Percentiles rank a stretch among this genome's conserved stretches.
Conservation (phyloP, 2,329 filamentous ascomycete genomes). For the Arthrobotrys entomopaga region DNA sequence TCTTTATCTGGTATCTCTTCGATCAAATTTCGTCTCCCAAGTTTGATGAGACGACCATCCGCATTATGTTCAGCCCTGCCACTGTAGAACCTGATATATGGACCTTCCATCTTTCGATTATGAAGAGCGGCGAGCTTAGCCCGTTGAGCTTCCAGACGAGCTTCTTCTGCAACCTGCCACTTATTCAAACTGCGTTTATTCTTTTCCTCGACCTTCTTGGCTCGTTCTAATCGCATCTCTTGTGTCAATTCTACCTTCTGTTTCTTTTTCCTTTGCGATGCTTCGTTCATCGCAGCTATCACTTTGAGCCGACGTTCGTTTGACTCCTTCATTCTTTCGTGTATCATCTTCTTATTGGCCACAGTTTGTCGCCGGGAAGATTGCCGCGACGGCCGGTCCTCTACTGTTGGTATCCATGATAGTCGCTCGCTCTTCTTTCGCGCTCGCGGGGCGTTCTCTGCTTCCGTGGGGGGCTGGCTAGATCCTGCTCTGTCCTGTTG, state of each 20-base stretch:
- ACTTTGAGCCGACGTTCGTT: conserved; percentile 61
- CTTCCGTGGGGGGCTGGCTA: conserved; percentile 1
- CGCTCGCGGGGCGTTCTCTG: conserved; percentile 56
- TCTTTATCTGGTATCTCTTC: conserved; percentile 55
- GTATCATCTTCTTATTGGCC: conserved; percentile 52
- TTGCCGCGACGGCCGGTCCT: conserved; percentile 60
- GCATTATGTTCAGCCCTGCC: conserved; percentile 78
- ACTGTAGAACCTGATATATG: conserved; percentile 92
- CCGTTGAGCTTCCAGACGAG: conserved; percentile 82
- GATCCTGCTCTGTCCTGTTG: conserved; percentile 16
- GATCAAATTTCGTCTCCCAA: conserved; percentile 68
- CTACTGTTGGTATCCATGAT: conserved; percentile 70
- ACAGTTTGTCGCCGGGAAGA: conserved; percentile 68
- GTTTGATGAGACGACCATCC: conserved; percentile 76
- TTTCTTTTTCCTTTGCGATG: conserved; percentile 72
- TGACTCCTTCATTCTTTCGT: conserved; percentile 75
- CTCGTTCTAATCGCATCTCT: conserved; percentile 82
- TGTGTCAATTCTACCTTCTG: conserved; percentile 84
- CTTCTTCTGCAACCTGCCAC: conserved; percentile 93
- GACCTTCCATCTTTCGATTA: conserved; percentile 84
- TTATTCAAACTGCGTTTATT: conserved; percentile 91
- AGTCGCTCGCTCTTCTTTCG: conserved; percentile 78
- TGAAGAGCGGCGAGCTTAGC: conserved; percentile 87
- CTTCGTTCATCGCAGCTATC: conserved; percentile 69
- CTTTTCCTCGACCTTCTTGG: conserved; percentile 81